These are phyloP conservation scores for Septoria petroselini DNA, from an alignment of 2,329 filamentous ascomycete species.

Conservation along the genomic window DNA sequence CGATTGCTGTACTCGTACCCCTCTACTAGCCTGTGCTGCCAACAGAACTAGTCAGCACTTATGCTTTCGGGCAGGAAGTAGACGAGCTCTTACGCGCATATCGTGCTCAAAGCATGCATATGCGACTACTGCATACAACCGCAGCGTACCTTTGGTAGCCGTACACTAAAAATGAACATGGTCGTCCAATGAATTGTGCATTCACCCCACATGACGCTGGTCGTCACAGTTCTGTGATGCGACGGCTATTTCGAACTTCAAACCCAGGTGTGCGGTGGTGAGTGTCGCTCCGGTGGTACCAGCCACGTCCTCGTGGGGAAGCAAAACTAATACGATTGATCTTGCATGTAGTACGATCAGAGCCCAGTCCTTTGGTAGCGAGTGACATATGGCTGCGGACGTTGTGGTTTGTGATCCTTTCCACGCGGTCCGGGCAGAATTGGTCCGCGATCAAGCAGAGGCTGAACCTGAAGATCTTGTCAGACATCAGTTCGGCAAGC, in stretches of 20 bases:
- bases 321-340: neutral
- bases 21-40: slow-evolving; percentile 1
- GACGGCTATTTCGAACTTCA: neutral
- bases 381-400: slow-evolving; percentile 9
- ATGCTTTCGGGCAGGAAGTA: neutral
- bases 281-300: neutral
- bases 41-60: neutral
- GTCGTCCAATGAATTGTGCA: too few relatives aligned
- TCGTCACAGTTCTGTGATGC: too few relatives aligned
- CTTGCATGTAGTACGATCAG: neutral
- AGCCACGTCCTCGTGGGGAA: slow-evolving; percentile 3
- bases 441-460: too few relatives aligned
- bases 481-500: slow-evolving; percentile 1
- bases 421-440: slow-evolving; percentile 5
- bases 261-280: neutral
- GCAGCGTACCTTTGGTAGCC: neutral
- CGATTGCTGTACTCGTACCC: too few relatives aligned
- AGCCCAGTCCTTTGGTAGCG: slow-evolving; percentile 5
- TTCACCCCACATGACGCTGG: too few relatives aligned
- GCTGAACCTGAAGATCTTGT: neutral
- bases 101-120: too few relatives aligned
- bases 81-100: too few relatives aligned
- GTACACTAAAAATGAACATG: too few relatives aligned
- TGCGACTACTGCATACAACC: neutral
- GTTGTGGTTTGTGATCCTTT: slow-evolving; percentile 7